Evolutionary conservation across 805 yeast genomes (phyloP), one percentile per base, ranked within the genome.

Genomic region (Millerago galiae): DNA sequence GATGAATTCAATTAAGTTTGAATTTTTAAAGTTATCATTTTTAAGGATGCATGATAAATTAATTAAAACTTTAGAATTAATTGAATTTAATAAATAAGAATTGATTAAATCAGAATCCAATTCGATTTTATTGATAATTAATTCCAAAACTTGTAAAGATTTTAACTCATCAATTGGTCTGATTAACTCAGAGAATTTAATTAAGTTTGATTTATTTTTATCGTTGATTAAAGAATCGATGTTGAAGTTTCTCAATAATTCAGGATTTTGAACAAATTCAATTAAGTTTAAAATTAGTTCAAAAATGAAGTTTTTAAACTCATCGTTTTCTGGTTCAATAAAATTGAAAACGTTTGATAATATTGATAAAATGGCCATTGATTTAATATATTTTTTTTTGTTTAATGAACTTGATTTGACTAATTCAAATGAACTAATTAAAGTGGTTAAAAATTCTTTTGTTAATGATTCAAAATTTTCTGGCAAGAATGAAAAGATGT

Each of bases 271-370:
- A 35, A 10, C 35, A 15, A 40, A 27, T 25, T 33, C 38, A 8
- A 31, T 13, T 5, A 40, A 28, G n/a, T 45, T 17, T 14, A 45
- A 25, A 12, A 55, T 47, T 14, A 24, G 32, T 3, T 34, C 31
- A 29, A 55, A 39, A n/a, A 56, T 48, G 38, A 37, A 44, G 41
- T 48, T 51, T 47, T 50, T 54, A 37, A 47, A 45, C 21, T 36
- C 41, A 10, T 24, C 18, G 17, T 47, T 43, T 27, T 45, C 49
- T 13, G 40, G 16, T 10, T 47, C 45, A 26, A 45, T 42, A 32
- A 41, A 44, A 34, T 53, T 53, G 38, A 55, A 50, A 34, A 49
- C 45, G 37, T 54, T 56, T 26, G 56, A 51, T 12, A 48, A 37
- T 37, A 52, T 49, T n/a, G 58, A 45, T 15, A 49, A 38, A 11